Conservation (phyloP, 1,284 basidiomycete genomes). For the Exobasidium rhododendri region DNA sequence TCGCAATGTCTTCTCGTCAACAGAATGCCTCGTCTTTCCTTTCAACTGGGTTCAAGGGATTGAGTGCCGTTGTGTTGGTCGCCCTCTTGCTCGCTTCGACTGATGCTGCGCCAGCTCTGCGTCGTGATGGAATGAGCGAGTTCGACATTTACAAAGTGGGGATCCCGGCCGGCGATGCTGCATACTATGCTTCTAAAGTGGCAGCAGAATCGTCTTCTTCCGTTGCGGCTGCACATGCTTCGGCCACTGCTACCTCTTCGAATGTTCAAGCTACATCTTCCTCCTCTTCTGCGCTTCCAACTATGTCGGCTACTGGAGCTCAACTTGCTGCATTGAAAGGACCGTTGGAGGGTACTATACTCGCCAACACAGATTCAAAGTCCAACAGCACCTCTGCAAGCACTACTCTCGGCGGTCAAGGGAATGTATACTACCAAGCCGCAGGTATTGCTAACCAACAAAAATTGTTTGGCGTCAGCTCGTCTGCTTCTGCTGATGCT, state of each 20-base stretch:
- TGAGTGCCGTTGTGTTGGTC: background rate
- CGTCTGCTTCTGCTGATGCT: too few relatives aligned
- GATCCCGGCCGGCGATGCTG: background rate
- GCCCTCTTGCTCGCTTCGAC: background rate
- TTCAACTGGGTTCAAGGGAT: background rate
- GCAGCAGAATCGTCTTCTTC: background rate
- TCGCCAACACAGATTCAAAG: background rate
- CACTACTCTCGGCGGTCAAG: too few relatives aligned
- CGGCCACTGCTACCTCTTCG: background rate
- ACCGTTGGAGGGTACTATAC: background rate
- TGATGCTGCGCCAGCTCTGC: background rate
- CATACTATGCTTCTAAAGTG: background rate
- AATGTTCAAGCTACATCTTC: background rate
- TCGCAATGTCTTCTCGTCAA: background rate
- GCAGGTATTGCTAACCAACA: too few relatives aligned
- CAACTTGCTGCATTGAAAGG: background rate
- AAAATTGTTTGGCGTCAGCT: too few relatives aligned
- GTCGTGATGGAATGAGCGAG: background rate
- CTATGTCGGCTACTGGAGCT: too few relatives aligned
- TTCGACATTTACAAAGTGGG: background rate
- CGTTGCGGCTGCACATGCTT: background rate
- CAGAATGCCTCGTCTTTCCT: background rate
- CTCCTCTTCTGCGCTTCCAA: background rate
- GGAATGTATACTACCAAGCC: too few relatives aligned
- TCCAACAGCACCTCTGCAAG: too few relatives aligned